Evolutionary conservation across 2,329 filamentous ascomycete genomes (phyloP).

Genomic region (Apiospora arundinis): DNA sequence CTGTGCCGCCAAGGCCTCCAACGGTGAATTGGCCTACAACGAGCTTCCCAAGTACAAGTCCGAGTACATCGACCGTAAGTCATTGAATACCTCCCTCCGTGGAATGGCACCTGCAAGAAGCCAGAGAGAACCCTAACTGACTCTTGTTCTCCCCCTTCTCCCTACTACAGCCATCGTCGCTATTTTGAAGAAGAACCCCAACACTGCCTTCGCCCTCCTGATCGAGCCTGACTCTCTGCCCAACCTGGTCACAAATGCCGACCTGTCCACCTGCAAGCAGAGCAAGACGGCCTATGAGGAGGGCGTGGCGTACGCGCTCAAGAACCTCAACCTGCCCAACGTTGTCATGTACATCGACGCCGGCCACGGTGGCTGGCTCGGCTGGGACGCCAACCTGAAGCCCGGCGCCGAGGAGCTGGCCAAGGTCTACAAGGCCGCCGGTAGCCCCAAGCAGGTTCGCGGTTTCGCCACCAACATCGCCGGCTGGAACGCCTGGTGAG

Average conservation of each 20-base stretch:
- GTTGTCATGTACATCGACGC: constrained; percentile 66
- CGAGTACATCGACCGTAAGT: constrained; percentile 56
- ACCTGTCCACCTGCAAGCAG: constrained; percentile 55
- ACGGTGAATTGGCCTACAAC: constrained; percentile 61
- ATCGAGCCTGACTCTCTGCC: constrained; percentile 65
- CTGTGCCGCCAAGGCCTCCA: constrained; percentile 65
- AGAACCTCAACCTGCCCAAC: constrained; percentile 58
- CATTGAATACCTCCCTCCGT: not conserved
- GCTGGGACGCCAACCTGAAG: constrained; percentile 62
- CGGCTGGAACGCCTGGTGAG: constrained; percentile 60
- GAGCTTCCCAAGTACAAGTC: constrained; percentile 60
- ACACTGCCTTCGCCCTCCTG: constrained; percentile 53
- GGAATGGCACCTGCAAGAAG: too few relatives aligned
- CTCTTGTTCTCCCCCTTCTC: not conserved
- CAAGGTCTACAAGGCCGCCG: constrained; percentile 57
- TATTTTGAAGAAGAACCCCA: constrained; percentile 51
- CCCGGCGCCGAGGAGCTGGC: constrained; percentile 58
- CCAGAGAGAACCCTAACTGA: not conserved
- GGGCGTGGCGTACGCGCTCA: constrained; percentile 55
- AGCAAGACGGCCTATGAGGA: constrained; percentile 57
- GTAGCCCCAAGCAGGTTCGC: constrained; percentile 54
- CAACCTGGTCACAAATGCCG: constrained; percentile 64
- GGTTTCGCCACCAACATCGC: constrained; percentile 61
- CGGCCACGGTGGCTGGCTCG: constrained; percentile 66
- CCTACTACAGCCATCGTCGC: constrained; percentile 44